Percentiles rank a stretch among this genome's conserved stretches.
These are phyloP conservation scores for Pyrenochaeta sp. DNA, from an alignment of 2,329 filamentous ascomycete species.

Conservation along the genomic window DNA sequence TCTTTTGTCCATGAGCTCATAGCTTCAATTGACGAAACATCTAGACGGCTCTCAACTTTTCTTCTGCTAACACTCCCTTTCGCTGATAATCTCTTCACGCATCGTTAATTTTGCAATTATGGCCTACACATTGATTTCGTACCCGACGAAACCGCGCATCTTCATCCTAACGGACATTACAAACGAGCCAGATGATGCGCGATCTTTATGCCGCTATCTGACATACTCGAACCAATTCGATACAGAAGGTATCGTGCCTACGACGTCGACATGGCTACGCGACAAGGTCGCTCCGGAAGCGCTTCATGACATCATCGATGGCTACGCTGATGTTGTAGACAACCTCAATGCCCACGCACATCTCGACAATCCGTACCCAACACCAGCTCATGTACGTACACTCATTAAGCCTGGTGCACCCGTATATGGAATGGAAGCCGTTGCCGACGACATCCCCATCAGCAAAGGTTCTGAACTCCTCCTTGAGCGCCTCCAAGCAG, in stretches of 20 bases:
- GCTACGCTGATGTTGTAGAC: constrained; percentile 42
- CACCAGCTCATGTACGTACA: constrained; percentile 18
- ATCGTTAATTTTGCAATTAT: not conserved
- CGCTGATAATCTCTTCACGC: too few species aligned
- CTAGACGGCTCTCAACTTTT: too few species aligned
- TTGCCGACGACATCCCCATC: constrained; percentile 18
- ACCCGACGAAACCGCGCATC: constrained; percentile 9
- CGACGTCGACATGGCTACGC: constrained; percentile 16
- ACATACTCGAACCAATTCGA: constrained; percentile 28
- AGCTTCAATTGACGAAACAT: too few species aligned
- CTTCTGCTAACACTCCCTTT: too few species aligned
- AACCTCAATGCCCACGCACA: constrained; percentile 56
- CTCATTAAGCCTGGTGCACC: not conserved
- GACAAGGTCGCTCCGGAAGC: constrained; percentile 9
- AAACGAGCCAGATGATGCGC: constrained; percentile 30
- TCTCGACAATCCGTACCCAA: constrained; percentile 26
- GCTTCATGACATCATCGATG: constrained; percentile 24
- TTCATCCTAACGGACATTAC: constrained; percentile 29
- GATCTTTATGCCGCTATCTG: constrained; percentile 23
- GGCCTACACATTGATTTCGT: constrained; percentile 1
- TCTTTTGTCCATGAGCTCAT: too few species aligned
- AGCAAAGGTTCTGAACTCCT: constrained; percentile 22
- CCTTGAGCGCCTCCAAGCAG: not conserved
- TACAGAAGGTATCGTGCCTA: constrained; percentile 24
- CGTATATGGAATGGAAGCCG: constrained; percentile 1